These are phyloP conservation scores for Linanthus parryae DNA, from an alignment of 148 eudicot genomes.

Conservation along the genomic window DNA sequence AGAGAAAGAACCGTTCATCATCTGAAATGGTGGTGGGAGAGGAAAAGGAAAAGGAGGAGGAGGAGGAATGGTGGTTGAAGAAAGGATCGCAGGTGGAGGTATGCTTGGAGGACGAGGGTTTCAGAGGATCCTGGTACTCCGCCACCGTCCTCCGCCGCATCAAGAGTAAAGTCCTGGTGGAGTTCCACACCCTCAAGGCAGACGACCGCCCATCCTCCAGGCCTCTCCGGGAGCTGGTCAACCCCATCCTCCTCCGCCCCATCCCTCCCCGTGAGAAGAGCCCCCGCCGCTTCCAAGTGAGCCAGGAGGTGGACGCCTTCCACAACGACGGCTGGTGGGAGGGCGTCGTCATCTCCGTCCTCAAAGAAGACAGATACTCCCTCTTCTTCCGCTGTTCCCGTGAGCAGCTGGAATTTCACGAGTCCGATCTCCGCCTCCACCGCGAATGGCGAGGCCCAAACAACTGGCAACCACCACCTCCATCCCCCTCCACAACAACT, in stretches of 20 bases:
- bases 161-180: constrained; percentile 9
- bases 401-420: constrained; percentile 25
- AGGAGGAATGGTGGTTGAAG: constrained; percentile 2
- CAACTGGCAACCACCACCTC: constrained; percentile 67
- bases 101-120: constrained; percentile 20
- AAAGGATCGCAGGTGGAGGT: constrained; percentile 22
- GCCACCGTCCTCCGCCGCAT: constrained; percentile 11
- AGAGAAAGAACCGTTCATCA: not conserved
- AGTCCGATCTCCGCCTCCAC: constrained; percentile 25
- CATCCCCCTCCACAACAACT: too few relatives aligned
- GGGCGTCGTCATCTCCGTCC: constrained; percentile 17
- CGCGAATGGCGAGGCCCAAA: constrained; percentile 47
- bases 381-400: constrained; percentile 25
- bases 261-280: constrained; percentile 16
- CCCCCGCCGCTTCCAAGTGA: constrained; percentile 5
- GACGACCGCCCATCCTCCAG: not conserved
- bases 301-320: constrained; percentile 34
- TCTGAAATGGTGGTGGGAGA: constrained; percentile 11
- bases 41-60: constrained; percentile 17
- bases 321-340: constrained; percentile 42
- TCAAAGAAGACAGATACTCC: constrained; percentile 10
- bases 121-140: constrained; percentile 27
- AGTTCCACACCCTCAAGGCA: constrained; percentile 15
- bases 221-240: constrained; percentile 18
- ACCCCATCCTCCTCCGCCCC: constrained; percentile 17